Evolutionary conservation across 805 yeast species (phyloP).

Genomic region (Candida ovalis): DNA sequence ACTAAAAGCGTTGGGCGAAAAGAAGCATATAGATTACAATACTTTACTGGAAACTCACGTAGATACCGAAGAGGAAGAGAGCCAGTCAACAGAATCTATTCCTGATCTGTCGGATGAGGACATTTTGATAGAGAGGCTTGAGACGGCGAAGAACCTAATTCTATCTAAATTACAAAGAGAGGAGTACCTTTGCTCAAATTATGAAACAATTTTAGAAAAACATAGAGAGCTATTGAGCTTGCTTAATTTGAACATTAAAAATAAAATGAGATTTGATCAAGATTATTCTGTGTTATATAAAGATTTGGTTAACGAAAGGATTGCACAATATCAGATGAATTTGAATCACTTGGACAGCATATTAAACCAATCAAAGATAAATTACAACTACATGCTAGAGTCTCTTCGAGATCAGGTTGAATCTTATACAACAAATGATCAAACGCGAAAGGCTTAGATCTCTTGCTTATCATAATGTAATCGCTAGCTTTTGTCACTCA

Average conservation of each 20-base stretch:
- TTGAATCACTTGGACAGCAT: conserved; percentile 8
- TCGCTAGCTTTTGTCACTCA: too few species aligned
- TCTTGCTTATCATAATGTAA: too few species aligned
- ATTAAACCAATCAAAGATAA: conserved; percentile 1
- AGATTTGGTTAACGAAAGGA: conserved; percentile 10
- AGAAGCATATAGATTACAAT: conserved; percentile 8
- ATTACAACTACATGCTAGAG: conserved; percentile 10
- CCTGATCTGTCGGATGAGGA: conserved; percentile 11
- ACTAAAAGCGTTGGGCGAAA: conserved; percentile 12
- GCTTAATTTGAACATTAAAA: conserved; percentile 13
- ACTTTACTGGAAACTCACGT: conserved; percentile 1
- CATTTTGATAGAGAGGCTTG: conserved; percentile 15
- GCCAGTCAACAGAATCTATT: background rate
- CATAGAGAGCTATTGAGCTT: conserved; percentile 27
- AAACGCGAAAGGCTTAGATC: background rate
- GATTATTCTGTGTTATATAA: conserved; percentile 17
- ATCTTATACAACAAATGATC: conserved; percentile 2
- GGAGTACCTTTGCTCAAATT: conserved; percentile 27
- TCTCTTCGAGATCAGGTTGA: conserved; percentile 6
- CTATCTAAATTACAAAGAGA: conserved; percentile 32
- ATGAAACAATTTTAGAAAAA: conserved; percentile 24
- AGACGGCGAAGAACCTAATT: conserved; percentile 25
- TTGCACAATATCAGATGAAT: conserved; percentile 12
- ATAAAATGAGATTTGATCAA: conserved; percentile 17
- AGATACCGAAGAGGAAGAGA: background rate